A percentile compares a stretch with the other conserved stretches of the same genome.
Evolutionary conservation across 805 yeast species (phyloP).

Genomic region (Hyphopichia homilentoma): DNA sequence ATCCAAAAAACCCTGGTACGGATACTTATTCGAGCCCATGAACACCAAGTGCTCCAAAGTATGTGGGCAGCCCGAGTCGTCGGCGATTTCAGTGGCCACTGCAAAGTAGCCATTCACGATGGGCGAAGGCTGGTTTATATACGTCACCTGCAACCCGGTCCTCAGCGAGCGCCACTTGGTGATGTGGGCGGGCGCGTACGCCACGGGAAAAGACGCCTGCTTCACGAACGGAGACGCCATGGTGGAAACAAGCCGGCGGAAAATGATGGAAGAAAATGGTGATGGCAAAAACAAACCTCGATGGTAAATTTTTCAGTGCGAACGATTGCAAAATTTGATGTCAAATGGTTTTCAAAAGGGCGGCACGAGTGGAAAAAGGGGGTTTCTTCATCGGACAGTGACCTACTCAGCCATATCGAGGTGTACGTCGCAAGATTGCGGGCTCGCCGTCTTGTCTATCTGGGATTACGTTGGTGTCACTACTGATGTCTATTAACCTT

Average conservation of each 20-base stretch:
- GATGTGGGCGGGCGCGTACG: constrained; percentile 68
- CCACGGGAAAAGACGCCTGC: constrained; percentile 52
- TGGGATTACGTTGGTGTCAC: no score
- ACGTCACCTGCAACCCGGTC: constrained; percentile 79
- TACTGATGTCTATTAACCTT: no score
- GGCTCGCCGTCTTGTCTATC: no score
- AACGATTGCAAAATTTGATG: no score
- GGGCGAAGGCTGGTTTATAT: constrained; percentile 79
- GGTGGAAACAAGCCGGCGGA: background rate
- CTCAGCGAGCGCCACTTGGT: constrained; percentile 75
- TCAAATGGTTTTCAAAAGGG: no score
- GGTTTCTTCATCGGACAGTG: constrained; percentile 1
- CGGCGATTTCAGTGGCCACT: constrained; percentile 85
- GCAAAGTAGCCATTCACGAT: constrained; percentile 92
- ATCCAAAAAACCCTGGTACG: constrained; percentile 89
- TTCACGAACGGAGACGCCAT: constrained; percentile 17
- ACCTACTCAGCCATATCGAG: no score
- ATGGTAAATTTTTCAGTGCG: no score
- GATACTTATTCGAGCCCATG: constrained; percentile 88
- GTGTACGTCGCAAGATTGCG: no score
- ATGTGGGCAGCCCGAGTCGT: constrained; percentile 92
- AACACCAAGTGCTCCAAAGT: constrained; percentile 92
- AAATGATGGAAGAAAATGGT: background rate
- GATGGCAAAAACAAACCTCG: background rate
- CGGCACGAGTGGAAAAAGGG: background rate